A percentile compares a stretch with the other conserved stretches of the same genome.
phyloP scores from a whole-genome alignment of 768 basidiomycete species.

The Terana coerulea region DNA sequence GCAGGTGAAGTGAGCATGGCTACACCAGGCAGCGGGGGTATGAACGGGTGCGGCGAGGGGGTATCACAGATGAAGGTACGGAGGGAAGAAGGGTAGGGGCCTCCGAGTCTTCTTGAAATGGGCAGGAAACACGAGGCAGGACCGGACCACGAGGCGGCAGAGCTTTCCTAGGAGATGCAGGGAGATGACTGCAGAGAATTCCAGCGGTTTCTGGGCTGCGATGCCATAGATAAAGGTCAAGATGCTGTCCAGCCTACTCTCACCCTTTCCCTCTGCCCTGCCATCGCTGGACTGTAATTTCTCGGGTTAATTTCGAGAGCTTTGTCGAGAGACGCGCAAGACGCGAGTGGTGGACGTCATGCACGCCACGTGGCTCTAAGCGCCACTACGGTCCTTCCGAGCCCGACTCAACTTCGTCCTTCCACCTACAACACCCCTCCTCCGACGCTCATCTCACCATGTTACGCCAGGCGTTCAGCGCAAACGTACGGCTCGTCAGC shows the following conservation, averaged over 20 bases:
- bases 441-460: slow-evolving; percentile 16
- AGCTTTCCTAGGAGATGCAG: slow-evolving; percentile 8
- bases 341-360: slow-evolving; percentile 7
- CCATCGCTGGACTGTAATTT: too few relatives aligned
- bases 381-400: not conserved
- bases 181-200: not conserved
- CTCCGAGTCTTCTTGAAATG: slow-evolving; percentile 10
- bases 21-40: slow-evolving; percentile 16
- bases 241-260: too few relatives aligned
- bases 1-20: slow-evolving; percentile 80
- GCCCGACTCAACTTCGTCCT: slow-evolving; percentile 6
- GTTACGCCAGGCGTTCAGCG: slow-evolving; percentile 23
- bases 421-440: not conserved
- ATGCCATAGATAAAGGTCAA: too few relatives aligned
- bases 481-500: slow-evolving; percentile 8
- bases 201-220: too few relatives aligned
- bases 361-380: not conserved
- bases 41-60: slow-evolving; percentile 1
- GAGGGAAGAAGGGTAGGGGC: slow-evolving; percentile 9
- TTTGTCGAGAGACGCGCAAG: slow-evolving; percentile 1
- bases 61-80: slow-evolving; percentile 10
- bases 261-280: too few relatives aligned
- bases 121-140: slow-evolving; percentile 20
- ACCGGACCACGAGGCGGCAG: slow-evolving; percentile 26
- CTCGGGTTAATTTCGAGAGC: too few relatives aligned